Conservation (phyloP, 2,329 filamentous ascomycete species). For the Aspergillus brunneoviolaceus region DNA sequence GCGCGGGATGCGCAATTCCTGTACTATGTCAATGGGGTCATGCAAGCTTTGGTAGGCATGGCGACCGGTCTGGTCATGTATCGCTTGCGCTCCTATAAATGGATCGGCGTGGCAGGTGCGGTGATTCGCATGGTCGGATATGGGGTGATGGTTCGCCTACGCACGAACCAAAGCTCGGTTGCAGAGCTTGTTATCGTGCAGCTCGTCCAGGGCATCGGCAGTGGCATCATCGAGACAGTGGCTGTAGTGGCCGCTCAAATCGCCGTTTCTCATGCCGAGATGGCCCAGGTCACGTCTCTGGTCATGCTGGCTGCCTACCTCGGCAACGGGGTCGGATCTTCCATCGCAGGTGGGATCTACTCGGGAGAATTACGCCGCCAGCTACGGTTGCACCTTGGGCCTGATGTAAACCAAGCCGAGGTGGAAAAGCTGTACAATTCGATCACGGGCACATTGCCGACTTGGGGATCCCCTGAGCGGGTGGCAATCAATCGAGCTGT, state of each 20-base stretch:
- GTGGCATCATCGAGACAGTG: conserved; percentile 47
- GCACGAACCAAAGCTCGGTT: conserved; percentile 43
- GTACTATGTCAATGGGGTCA: conserved; percentile 40
- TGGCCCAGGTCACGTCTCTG: conserved; percentile 51
- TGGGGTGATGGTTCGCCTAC: conserved; percentile 52
- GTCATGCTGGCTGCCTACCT: conserved; percentile 47
- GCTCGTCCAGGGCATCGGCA: conserved; percentile 50
- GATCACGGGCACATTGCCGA: conserved; percentile 45
- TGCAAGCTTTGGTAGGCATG: conserved; percentile 46
- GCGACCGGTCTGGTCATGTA: conserved; percentile 45
- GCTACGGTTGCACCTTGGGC: conserved; percentile 40
- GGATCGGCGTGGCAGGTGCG: conserved; percentile 44
- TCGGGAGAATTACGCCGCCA: conserved; percentile 45
- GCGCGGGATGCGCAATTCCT: conserved; percentile 47
- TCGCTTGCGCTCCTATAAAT: conserved; percentile 48
- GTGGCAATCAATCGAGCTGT: conserved; percentile 45
- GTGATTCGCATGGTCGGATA: conserved; percentile 50
- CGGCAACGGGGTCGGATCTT: conserved; percentile 34
- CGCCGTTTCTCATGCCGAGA: conserved; percentile 46
- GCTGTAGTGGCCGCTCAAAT: conserved; percentile 49
- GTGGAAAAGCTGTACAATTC: conserved; percentile 47
- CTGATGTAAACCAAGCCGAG: conserved; percentile 25
- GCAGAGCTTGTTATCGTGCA: conserved; percentile 52
- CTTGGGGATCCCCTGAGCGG: conserved; percentile 43
- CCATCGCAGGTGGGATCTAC: conserved; percentile 53